Conservation (phyloP, 192 early-diverging fungal genomes). For the Coemansia guatemalensis region DNA sequence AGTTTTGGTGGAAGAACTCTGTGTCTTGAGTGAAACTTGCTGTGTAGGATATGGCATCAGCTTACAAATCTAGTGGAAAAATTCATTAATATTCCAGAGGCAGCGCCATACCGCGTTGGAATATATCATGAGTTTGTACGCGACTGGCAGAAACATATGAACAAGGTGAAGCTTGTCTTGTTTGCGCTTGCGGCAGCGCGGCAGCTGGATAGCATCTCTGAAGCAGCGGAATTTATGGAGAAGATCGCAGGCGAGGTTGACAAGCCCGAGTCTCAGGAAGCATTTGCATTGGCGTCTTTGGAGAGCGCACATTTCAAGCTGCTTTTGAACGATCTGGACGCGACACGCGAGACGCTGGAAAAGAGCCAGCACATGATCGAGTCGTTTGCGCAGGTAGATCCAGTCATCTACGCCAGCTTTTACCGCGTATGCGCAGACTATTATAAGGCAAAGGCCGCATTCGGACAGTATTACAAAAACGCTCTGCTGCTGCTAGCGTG, state of each 20-base stretch:
- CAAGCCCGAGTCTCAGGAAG: conserved; percentile 70
- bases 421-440: conserved; percentile 96
- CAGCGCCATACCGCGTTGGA: conserved; percentile 73
- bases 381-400: conserved; percentile 62
- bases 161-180: conserved; percentile 85
- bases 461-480: conserved; percentile 93
- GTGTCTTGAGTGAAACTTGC: not conserved
- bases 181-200: conserved; percentile 75
- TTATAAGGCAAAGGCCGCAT: conserved; percentile 93
- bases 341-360: conserved; percentile 83
- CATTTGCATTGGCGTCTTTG: conserved; percentile 81
- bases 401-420: conserved; percentile 89
- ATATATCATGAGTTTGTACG: conserved; percentile 89
- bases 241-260: conserved; percentile 70
- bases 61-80: conserved; percentile 78
- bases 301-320: conserved; percentile 86
- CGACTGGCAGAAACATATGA: conserved; percentile 95
- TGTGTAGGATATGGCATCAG: conserved; percentile 95
- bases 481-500: conserved; percentile 93
- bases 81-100: conserved; percentile 76
- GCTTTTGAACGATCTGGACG: conserved; percentile 72
- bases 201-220: conserved; percentile 70
- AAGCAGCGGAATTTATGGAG: conserved; percentile 75
- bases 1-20: not conserved
- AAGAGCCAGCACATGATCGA: conserved; percentile 76